These are phyloP conservation scores for Ophiobolus disseminans DNA, from an alignment of 2,329 filamentous ascomycete species.

Conservation along the genomic window DNA sequence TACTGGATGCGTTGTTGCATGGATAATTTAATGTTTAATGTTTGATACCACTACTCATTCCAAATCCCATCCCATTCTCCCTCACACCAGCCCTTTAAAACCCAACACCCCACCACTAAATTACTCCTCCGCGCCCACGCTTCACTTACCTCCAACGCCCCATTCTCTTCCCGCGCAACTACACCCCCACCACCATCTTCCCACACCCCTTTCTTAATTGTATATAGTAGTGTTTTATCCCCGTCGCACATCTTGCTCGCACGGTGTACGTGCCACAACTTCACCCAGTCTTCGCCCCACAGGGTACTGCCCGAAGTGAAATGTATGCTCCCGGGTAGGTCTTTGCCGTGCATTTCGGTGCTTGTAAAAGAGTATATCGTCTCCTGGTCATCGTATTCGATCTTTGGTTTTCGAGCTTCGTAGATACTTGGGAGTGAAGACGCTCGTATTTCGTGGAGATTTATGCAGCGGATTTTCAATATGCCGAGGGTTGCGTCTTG, in stretches of 20 bases:
- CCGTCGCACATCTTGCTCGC: constrained; percentile 31
- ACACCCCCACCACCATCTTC: constrained; percentile 23
- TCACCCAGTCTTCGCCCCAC: constrained; percentile 24
- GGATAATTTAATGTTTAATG: too few relatives aligned
- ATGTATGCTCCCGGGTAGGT: constrained; percentile 22
- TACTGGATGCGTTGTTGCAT: too few relatives aligned
- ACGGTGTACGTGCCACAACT: constrained; percentile 27
- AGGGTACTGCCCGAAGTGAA: constrained; percentile 22
- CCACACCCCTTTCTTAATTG: constrained; percentile 24
- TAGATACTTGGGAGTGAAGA: constrained; percentile 14
- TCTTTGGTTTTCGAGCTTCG: constrained; percentile 1
- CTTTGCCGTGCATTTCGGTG: constrained; percentile 28
- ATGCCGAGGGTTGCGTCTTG: constrained; percentile 18
- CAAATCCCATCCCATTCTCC: constrained; percentile 29
- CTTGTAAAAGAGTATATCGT: constrained; percentile 29
- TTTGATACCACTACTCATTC: constrained; percentile 9
- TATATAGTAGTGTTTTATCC: constrained; percentile 30
- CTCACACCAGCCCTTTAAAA: constrained; percentile 30
- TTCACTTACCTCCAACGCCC: constrained; percentile 14
- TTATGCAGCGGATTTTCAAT: constrained; percentile 28
- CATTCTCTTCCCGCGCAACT: constrained; percentile 19
- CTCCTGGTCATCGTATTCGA: constrained; percentile 26
- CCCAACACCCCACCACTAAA: constrained; percentile 36
- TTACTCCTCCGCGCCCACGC: constrained; percentile 19
- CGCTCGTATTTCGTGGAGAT: constrained; percentile 20